Conservation (phyloP, 2,329 filamentous ascomycete species). For the Zalaria sp. region DNA sequence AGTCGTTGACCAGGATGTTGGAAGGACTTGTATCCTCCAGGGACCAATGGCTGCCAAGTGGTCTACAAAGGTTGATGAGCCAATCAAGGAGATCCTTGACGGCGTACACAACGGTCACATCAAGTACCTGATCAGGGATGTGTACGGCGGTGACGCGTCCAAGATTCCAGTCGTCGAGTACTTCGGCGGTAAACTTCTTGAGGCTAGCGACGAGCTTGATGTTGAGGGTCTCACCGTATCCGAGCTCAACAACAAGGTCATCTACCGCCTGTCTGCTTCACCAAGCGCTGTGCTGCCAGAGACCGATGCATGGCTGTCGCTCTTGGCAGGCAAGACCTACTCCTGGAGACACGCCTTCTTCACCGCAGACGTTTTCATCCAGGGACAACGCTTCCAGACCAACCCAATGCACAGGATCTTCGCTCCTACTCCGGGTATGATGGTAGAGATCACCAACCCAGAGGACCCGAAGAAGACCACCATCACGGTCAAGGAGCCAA, state of each 20-base stretch:
- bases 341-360: slow-evolving; percentile 95
- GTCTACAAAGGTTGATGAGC: slow-evolving; percentile 80
- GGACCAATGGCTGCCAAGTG: slow-evolving; percentile 87
- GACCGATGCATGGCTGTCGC: slow-evolving; percentile 69
- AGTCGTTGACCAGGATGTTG: slow-evolving; percentile 90
- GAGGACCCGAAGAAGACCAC: slow-evolving; percentile 71
- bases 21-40: slow-evolving; percentile 89
- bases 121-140: slow-evolving; percentile 58
- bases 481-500: slow-evolving; percentile 78
- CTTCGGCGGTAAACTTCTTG: slow-evolving; percentile 78
- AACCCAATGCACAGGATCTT: slow-evolving; percentile 92
- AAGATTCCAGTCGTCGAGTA: slow-evolving; percentile 82
- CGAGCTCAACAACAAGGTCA: slow-evolving; percentile 65
- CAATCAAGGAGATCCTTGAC: slow-evolving; percentile 87
- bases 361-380: slow-evolving; percentile 82
- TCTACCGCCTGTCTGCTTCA: slow-evolving; percentile 68
- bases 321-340: slow-evolving; percentile 71
- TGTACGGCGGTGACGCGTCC: slow-evolving; percentile 60
- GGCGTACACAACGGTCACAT: slow-evolving; percentile 85
- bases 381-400: slow-evolving; percentile 92
- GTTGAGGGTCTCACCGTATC: slow-evolving; percentile 76
- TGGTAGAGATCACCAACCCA: slow-evolving; percentile 75
- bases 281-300: slow-evolving; percentile 63
- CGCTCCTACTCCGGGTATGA: slow-evolving; percentile 69
- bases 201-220: slow-evolving; percentile 57